Percentiles rank a stretch among this genome's conserved stretches.
phyloP scores from a whole-genome alignment of 2,329 filamentous ascomycete genomes.

The Hypoxylon sp. region DNA sequence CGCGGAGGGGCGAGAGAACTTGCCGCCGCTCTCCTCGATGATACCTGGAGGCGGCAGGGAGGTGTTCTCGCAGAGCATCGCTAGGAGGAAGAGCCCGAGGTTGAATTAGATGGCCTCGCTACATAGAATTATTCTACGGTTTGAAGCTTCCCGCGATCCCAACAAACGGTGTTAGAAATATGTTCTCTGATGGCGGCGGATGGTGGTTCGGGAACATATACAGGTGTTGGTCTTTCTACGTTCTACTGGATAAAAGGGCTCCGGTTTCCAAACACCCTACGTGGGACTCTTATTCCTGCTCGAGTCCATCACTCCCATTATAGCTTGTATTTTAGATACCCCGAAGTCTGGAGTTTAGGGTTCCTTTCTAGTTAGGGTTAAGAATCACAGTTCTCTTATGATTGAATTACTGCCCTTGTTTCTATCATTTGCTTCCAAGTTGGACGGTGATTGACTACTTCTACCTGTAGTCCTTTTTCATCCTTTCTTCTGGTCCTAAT shows the following conservation, averaged over 20 bases:
- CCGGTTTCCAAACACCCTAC: slow-evolving; percentile 10
- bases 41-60: slow-evolving; percentile 48
- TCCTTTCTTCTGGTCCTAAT: not conserved
- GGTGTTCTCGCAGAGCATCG: slow-evolving; percentile 59
- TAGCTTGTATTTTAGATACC: slow-evolving; percentile 45
- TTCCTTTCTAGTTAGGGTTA: slow-evolving; percentile 5
- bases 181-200: no score
- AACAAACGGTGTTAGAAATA: no score
- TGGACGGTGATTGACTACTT: not conserved
- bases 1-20: slow-evolving; percentile 64
- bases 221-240: slow-evolving; percentile 13
- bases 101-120: slow-evolving; percentile 49
- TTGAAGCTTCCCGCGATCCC: no score
- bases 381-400: slow-evolving; percentile 12
- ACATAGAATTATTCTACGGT: not conserved
- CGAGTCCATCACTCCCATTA: slow-evolving; percentile 20
- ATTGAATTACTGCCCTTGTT: not conserved
- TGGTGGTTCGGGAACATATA: slow-evolving; percentile 2
- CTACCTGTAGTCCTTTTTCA: no score
- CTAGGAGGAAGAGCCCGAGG: slow-evolving; percentile 67
- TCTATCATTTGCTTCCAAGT: not conserved
- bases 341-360: slow-evolving; percentile 14
- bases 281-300: slow-evolving; percentile 12
- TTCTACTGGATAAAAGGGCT: slow-evolving; percentile 12
- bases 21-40: slow-evolving; percentile 53